phyloP scores from a whole-genome alignment of 2,329 filamentous ascomycete species.

The Chrysoporthe cubensis region DNA sequence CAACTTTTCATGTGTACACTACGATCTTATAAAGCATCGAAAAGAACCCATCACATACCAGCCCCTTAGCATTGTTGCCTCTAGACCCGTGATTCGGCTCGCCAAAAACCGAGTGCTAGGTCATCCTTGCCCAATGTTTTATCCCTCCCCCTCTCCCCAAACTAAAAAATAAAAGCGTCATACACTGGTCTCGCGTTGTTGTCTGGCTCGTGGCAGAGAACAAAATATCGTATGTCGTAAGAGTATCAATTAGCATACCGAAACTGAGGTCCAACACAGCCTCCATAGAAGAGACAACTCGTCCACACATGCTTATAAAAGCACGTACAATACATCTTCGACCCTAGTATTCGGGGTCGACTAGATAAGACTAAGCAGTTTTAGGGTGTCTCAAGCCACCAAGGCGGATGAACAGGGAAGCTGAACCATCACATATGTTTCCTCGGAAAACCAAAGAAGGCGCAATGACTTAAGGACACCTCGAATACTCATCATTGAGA shows the following conservation, averaged over 20 bases:
- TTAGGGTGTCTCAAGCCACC: too few relatives aligned
- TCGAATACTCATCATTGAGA: too few relatives aligned
- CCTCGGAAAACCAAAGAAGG: background rate
- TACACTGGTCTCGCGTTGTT: background rate
- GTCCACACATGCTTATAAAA: background rate
- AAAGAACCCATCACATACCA: background rate
- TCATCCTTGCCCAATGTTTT: background rate
- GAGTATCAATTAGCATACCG: background rate
- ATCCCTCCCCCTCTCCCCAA: too few relatives aligned
- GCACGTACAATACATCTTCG: background rate
- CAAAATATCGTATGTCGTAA: background rate
- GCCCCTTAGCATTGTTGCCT: conserved; percentile 4
- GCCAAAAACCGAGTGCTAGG: background rate
- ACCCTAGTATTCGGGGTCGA: background rate
- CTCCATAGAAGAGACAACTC: background rate
- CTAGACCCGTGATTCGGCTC: background rate
- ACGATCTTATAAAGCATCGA: conserved; percentile 20
- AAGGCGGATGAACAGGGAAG: background rate
- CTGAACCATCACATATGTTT: background rate
- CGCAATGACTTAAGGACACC: background rate
- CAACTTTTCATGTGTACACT: conserved; percentile 23
- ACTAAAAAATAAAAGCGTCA: too few relatives aligned
- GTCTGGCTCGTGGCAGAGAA: background rate
- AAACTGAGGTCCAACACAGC: background rate
- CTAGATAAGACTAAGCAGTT: background rate